Percentiles rank a stretch among this genome's conserved stretches.
phyloP scores from a whole-genome alignment of 2,329 filamentous ascomycete species.

The Aureobasidium uvarum region DNA sequence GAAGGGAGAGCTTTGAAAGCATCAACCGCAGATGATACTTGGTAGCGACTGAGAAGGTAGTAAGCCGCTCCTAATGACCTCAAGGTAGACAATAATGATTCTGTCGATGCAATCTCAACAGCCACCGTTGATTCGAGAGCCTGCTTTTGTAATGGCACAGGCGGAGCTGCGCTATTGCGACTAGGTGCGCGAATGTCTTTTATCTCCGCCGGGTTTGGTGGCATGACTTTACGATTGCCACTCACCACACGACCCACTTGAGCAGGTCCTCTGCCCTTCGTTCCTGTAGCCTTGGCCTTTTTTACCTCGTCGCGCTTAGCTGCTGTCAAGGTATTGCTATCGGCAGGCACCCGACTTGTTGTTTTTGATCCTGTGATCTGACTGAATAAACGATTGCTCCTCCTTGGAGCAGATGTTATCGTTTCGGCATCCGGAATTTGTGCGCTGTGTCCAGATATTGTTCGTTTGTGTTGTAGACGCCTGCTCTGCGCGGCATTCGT shows the following conservation, averaged over 20 bases:
- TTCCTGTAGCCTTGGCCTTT: conserved; percentile 75
- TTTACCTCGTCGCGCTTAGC: conserved; percentile 60
- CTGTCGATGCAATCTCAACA: conserved; percentile 67
- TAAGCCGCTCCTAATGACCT: conserved; percentile 80
- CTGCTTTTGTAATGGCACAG: conserved; percentile 33
- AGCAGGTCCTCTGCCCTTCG: conserved; percentile 64
- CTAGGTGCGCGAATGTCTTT: conserved; percentile 60
- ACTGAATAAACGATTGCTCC: conserved; percentile 54
- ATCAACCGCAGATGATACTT: conserved; percentile 72
- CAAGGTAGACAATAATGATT: conserved; percentile 74
- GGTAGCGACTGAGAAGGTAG: conserved; percentile 73
- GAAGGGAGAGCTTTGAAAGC: conserved; percentile 68
- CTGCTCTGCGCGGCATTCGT: conserved; percentile 24
- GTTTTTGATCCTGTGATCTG: conserved; percentile 58
- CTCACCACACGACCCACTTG: conserved; percentile 84
- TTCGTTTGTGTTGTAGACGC: conserved; percentile 66
- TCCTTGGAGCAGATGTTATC: conserved; percentile 47
- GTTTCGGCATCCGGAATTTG: conserved; percentile 35
- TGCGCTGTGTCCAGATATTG: conserved; percentile 77
- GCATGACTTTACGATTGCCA: conserved; percentile 70
- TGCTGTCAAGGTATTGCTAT: conserved; percentile 7
- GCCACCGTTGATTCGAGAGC: conserved; percentile 26
- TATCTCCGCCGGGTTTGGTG: conserved; percentile 57
- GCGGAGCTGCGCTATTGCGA: conserved; percentile 52
- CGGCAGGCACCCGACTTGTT: conserved; percentile 48